These are phyloP conservation scores for Nemania sp. DNA, from an alignment of 2,329 filamentous ascomycete species.

Conservation along the genomic window DNA sequence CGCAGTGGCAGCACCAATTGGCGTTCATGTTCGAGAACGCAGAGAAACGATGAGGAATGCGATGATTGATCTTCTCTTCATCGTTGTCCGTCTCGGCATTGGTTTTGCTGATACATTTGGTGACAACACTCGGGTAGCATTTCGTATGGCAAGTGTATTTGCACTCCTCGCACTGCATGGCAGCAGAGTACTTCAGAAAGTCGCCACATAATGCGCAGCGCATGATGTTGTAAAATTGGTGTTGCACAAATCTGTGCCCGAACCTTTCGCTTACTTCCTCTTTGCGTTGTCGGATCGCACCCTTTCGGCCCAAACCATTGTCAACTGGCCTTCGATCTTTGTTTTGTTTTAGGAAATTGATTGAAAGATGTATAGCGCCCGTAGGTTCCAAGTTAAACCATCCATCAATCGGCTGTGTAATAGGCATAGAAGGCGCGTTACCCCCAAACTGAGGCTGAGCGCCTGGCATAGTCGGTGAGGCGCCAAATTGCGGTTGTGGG, in stretches of 20 bases:
- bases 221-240: slow-evolving; percentile 99
- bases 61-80: slow-evolving; percentile 99
- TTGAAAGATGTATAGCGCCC: slow-evolving; percentile 85
- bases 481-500: slow-evolving; percentile 49
- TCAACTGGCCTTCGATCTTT: slow-evolving; percentile 83
- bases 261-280: slow-evolving; percentile 99
- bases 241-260: slow-evolving; percentile 97
- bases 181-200: slow-evolving; percentile 96
- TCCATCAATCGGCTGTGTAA: slow-evolving; percentile 73
- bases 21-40: slow-evolving; percentile 97
- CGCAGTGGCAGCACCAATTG: slow-evolving; percentile 99
- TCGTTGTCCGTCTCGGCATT: slow-evolving; percentile 98
- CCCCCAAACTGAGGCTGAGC: slow-evolving; percentile 38
- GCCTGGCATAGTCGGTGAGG: slow-evolving; percentile 48
- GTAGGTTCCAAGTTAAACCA: slow-evolving; percentile 98
- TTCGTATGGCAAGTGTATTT: slow-evolving; percentile 99
- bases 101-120: slow-evolving; percentile 99
- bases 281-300: slow-evolving; percentile 94
- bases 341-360: slow-evolving; percentile 90
- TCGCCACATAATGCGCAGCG: slow-evolving; percentile 96
- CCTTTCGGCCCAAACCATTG: slow-evolving; percentile 88
- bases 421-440: slow-evolving; percentile 54
- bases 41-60: slow-evolving; percentile 95
- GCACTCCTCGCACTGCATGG: slow-evolving; percentile 99
- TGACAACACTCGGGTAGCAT: slow-evolving; percentile 94